These are phyloP conservation scores for Simmondsia chinensis DNA, from an alignment of 148 eudicot species.

Conservation along the genomic window DNA sequence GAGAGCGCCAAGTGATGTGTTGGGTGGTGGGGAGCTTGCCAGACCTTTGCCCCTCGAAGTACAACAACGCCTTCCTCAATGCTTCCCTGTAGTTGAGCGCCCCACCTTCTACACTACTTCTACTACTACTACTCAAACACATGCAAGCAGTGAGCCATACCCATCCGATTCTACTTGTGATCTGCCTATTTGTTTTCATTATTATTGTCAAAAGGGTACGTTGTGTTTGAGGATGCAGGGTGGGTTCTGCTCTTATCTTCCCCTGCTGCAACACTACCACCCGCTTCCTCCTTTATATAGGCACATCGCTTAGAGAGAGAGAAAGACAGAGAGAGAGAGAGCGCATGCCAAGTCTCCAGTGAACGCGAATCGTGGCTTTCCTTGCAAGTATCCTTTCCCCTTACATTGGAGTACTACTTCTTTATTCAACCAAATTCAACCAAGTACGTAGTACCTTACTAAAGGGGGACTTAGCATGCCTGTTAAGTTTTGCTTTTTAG, in stretches of 20 bases:
- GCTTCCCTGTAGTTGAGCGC: constrained; percentile 68
- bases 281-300: no score
- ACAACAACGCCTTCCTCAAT: constrained; percentile 67
- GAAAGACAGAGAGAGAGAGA: not conserved
- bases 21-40: constrained; percentile 50
- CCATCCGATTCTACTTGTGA: no score
- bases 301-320: not conserved
- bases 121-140: constrained; percentile 6
- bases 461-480: no score
- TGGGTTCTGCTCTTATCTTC: no score
- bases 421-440: not conserved
- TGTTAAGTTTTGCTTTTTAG: no score
- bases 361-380: constrained; percentile 16
- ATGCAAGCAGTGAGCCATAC: not conserved
- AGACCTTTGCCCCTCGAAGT: constrained; percentile 87
- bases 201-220: no score
- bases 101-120: constrained; percentile 12
- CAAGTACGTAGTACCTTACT: no score
- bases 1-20: constrained; percentile 45
- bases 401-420: not conserved
- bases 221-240: no score
- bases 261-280: no score
- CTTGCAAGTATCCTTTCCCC: constrained; percentile 4
- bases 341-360: constrained; percentile 1
- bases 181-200: no score